phyloP scores from a whole-genome alignment of 1,284 basidiomycete genomes.

The Apiotrichum brassicae region DNA sequence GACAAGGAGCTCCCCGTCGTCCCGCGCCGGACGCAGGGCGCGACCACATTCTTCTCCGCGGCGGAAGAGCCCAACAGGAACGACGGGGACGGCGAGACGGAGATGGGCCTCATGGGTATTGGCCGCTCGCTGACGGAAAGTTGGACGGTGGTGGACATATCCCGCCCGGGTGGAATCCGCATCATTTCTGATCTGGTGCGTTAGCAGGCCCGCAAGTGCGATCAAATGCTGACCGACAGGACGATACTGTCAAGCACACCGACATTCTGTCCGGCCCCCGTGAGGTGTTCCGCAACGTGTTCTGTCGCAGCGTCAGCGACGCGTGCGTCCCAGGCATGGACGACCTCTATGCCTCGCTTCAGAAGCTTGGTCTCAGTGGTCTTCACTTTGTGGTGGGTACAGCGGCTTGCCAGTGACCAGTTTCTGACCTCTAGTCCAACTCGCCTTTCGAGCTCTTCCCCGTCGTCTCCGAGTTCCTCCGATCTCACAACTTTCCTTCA shows the following conservation, averaged over 20 bases:
- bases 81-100: slow-evolving; percentile 16
- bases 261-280: slow-evolving; percentile 67
- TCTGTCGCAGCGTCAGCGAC: slow-evolving; percentile 57
- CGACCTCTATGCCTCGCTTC: slow-evolving; percentile 69
- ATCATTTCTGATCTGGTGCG: slow-evolving; percentile 74
- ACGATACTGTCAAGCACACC: slow-evolving; percentile 84
- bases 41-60: slow-evolving; percentile 8
- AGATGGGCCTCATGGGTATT: slow-evolving; percentile 21
- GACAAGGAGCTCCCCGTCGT: no score
- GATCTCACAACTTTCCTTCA: slow-evolving; percentile 52
- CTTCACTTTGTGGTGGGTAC: slow-evolving; percentile 78
- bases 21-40: slow-evolving; percentile 1
- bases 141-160: slow-evolving; percentile 20
- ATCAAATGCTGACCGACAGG: no score
- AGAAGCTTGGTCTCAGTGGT: slow-evolving; percentile 56
- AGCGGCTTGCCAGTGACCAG: background rate
- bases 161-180: slow-evolving; percentile 50
- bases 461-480: slow-evolving; percentile 70
- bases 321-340: slow-evolving; percentile 77
- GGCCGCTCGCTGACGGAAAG: slow-evolving; percentile 19
- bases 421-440: slow-evolving; percentile 60
- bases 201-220: no score
- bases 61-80: slow-evolving; percentile 14
- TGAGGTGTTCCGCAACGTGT: slow-evolving; percentile 59
- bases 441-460: slow-evolving; percentile 80